Evolutionary conservation across 1,139 yeast genomes (phyloP), one percentile per base, ranked within the genome.

Genomic region (Nakaseomyces glabratus): DNA sequence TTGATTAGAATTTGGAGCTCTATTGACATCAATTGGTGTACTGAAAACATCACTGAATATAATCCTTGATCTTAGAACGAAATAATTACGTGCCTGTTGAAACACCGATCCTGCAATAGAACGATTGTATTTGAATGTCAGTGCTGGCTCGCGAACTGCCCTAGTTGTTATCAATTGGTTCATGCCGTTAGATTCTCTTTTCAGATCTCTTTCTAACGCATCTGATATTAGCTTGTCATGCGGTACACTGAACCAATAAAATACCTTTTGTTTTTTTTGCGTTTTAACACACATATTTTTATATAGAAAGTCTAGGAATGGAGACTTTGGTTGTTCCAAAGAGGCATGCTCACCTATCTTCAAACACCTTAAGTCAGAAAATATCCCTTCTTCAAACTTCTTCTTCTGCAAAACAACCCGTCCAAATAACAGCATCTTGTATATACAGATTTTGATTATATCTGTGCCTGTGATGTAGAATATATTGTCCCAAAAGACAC

Each of bases 341-440:
- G 85, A 71, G 4, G 97, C 95, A 63, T 88, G 94, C 3, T 77
- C 68, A 15, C 93, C 94, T 56, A 93, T 76, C 60, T 86, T 90
- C 42, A 90, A 66, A 45, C 82, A 78, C 49, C 98, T 69, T 45
- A 90, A 63, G 57, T 90, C 97, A 3, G 94, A 82, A 49, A 90
- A 90, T 35, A 90, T 77, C 24, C 97, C 97, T 62, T 90, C 98
- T 63, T 90, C 98, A 55, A 90, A 90, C 62, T 90, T 90, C 61
- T 90, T 88, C 46, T 93, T 68, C 57, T 90, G 95, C 24, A 74
- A 60, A 31, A 90, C 78, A 45, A 73, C 73, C 39, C 97, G 66
- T 3, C 98, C 98, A 62, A 90, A 84, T 48, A 86, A 90, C 49
- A 80, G 80, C 63, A 90, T 82, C 46, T 93, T 76, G 58, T 82